Base-by-base conservation (phyloP, 2,329 filamentous ascomycete species). In the Alternaria rosae region DNA sequence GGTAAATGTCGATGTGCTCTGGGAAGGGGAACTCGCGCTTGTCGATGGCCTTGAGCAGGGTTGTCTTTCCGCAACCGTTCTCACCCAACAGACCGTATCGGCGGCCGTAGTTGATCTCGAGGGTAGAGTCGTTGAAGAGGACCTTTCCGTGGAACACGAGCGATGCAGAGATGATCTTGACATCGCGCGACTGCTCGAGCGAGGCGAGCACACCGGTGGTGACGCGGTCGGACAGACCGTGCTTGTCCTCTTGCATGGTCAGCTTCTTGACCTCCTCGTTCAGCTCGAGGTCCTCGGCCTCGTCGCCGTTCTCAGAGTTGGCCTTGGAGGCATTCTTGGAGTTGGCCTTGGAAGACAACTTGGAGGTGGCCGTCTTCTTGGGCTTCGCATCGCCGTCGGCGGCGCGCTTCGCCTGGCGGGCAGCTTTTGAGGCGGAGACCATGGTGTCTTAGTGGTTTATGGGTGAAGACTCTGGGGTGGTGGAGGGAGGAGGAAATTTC, bases 11-110 rank as follows among this genome's bases (percentile, higher is more conserved):
- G 81, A 99, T 87, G 82, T 97, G 94, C 26, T 97, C 92, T 64
- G 95, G 96, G 78, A 99, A 92, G 67, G 95, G 96, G 80, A 89
- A 99, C 82, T 99, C 96, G 83, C 95, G 92, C 77, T 89, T 90
- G 74, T 91, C 91, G 79, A 99, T 97, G 70, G 95, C 89, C 85
- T 97, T 98, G 79, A 99, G 88, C 32, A 99, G 83, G n/a, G 95
- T 99, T 69, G 92, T 96, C 87, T 99, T 99, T 81, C 95, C 95
- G 82, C 95, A 99, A 70, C 95, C 95, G 91, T 99, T 99, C 88
- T 99, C 95, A 77, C 95, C 95, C 68, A 99, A 85, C 61, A 99
- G 86, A 80, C 95, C 95, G 80, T 99, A 99, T 76, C 95, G 89
- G 76, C 94, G 92, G 70, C 92, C 93, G 80, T 93, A 95, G 80